Evolutionary conservation across 805 yeast genomes (phyloP).

Genomic region (Suhomyces canberraensis): DNA sequence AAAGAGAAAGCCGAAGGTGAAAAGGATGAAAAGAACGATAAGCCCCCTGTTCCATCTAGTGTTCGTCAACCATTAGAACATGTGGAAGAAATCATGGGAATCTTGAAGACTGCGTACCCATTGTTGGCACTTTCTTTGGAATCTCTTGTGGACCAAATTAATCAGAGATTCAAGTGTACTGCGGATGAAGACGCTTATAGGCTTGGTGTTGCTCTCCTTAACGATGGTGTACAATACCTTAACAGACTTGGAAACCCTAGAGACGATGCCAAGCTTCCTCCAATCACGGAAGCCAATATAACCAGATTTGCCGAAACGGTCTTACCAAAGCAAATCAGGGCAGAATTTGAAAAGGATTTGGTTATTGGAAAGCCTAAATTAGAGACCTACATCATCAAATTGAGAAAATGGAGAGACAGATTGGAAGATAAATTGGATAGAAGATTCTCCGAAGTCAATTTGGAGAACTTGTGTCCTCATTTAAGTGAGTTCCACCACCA

Average conservation of each 20-base stretch:
- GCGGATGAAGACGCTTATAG: conserved; percentile 97
- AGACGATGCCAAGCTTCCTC: conserved; percentile 84
- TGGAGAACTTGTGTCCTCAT: conserved; percentile 92
- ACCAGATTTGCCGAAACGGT: conserved; percentile 90
- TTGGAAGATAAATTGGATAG: conserved; percentile 89
- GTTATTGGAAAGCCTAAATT: conserved; percentile 83
- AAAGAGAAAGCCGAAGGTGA: conserved; percentile 1
- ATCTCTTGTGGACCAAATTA: conserved; percentile 92
- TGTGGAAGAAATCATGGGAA: conserved; percentile 88
- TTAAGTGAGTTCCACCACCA: conserved; percentile 97
- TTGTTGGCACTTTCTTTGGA: conserved; percentile 87
- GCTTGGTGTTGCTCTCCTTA: conserved; percentile 83
- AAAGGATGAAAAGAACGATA: conserved; percentile 2
- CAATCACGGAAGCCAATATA: conserved; percentile 86
- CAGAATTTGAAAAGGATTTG: conserved; percentile 89
- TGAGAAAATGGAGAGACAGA: conserved; percentile 90
- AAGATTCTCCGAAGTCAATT: conserved; percentile 70
- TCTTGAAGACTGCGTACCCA: conserved; percentile 95
- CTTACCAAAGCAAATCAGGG: conserved; percentile 80
- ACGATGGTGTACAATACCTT: conserved; percentile 89
- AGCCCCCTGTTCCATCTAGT: conserved; percentile 9
- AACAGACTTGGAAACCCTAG: conserved; percentile 84
- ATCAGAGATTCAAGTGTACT: conserved; percentile 86
- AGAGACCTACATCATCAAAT: conserved; percentile 77
- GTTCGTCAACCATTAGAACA: conserved; percentile 86